These are phyloP conservation scores for Aspergillus sp. DNA, from an alignment of 2,329 filamentous ascomycete genomes.

Conservation along the genomic window DNA sequence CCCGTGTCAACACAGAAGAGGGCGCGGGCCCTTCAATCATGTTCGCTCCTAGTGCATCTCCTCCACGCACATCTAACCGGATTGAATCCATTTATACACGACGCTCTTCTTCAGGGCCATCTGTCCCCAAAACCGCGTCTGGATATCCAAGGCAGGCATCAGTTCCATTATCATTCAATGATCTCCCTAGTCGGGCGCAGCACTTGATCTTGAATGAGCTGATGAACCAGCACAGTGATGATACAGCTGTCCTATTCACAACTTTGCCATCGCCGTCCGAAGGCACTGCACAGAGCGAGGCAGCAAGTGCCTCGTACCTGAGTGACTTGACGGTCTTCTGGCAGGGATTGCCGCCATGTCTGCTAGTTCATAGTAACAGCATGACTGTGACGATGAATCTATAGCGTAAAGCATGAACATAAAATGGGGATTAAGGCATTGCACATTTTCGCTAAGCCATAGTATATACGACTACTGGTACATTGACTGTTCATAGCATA, in stretches of 20 bases:
- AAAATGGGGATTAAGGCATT: background rate
- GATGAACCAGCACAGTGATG: slow-evolving; percentile 66
- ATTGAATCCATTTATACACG: slow-evolving; percentile 43
- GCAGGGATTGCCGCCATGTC: slow-evolving; percentile 70
- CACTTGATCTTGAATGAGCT: slow-evolving; percentile 85
- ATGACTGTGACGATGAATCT: slow-evolving; percentile 72
- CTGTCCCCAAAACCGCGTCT: slow-evolving; percentile 35
- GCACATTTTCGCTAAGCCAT: background rate
- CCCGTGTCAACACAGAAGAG: slow-evolving; percentile 65
- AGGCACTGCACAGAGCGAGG: slow-evolving; percentile 71
- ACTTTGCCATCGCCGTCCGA: slow-evolving; percentile 80
- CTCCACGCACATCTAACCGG: slow-evolving; percentile 31
- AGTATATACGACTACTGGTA: background rate
- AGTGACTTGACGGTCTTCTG: slow-evolving; percentile 77
- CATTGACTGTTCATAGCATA: background rate
- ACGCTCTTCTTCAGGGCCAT: slow-evolving; percentile 24
- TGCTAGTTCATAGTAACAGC: slow-evolving; percentile 82
- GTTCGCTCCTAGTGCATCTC: slow-evolving; percentile 60
- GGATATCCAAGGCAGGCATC: slow-evolving; percentile 61
- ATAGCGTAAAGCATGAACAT: slow-evolving; percentile 21
- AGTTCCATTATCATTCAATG: slow-evolving; percentile 78
- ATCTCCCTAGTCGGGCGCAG: slow-evolving; percentile 79
- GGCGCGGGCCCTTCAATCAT: slow-evolving; percentile 70
- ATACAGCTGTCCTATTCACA: slow-evolving; percentile 78
- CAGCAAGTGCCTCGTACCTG: slow-evolving; percentile 71